phyloP scores from a whole-genome alignment of 2,329 filamentous ascomycete genomes.

The Trichoderma koningiopsis region DNA sequence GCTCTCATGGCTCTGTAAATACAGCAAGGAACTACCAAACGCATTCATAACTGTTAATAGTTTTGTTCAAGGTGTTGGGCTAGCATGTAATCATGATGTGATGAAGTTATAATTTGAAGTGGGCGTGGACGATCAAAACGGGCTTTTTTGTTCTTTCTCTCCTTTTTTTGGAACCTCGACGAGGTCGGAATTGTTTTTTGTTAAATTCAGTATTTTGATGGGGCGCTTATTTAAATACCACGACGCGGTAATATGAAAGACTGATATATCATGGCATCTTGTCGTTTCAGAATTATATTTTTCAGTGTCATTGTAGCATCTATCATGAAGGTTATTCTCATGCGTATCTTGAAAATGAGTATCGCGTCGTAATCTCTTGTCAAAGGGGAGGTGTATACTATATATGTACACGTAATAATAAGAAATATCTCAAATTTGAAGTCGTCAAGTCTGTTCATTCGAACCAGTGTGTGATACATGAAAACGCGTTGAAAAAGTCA shows the following conservation, averaged over 20 bases:
- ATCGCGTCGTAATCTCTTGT: not conserved
- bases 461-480: not conserved
- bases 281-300: not conserved
- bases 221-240: conserved; percentile 2
- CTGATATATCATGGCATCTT: not conserved
- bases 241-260: conserved; percentile 6
- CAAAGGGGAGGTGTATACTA: not conserved
- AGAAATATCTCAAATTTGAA: not conserved
- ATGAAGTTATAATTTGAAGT: conserved; percentile 15
- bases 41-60: conserved; percentile 3
- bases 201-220: not conserved
- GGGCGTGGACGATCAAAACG: conserved; percentile 12
- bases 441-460: not conserved
- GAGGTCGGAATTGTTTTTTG: not conserved
- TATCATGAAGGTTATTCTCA: not conserved
- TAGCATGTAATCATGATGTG: conserved; percentile 25
- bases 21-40: not conserved
- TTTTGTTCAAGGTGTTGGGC: conserved; percentile 7
- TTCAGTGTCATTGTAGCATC: not conserved
- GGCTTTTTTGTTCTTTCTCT: not conserved
- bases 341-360: not conserved
- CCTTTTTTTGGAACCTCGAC: conserved; percentile 2
- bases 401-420: too few relatives aligned
- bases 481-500: too few relatives aligned
- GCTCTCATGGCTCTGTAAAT: conserved; percentile 40